Conservation (phyloP, 176 grass and related monocot species). For the Pontederia paniculata region DNA sequence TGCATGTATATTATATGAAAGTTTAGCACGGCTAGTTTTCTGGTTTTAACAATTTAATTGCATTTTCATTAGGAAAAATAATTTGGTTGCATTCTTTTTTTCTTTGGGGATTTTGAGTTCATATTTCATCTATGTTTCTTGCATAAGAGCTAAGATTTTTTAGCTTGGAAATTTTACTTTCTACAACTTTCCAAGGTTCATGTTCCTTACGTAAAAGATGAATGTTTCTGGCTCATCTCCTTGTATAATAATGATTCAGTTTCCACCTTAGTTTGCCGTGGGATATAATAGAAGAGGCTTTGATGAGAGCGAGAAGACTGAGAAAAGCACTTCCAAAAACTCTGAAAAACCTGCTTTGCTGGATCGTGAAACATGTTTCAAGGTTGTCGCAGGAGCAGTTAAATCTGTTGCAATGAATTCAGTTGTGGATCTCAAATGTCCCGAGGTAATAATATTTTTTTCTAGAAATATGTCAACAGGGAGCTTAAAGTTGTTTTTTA, state of each 20-base stretch:
- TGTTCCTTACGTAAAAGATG: background rate
- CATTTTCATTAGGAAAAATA: no score
- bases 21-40: no score
- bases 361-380: conserved; percentile 76
- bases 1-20: no score
- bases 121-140: no score
- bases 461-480: no score
- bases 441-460: conserved; percentile 43
- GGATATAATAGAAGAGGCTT: conserved; percentile 86
- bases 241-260: conserved; percentile 3
- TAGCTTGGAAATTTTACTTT: background rate
- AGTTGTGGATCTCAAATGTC: conserved; percentile 78
- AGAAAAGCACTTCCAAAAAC: conserved; percentile 31
- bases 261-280: conserved; percentile 68
- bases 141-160: no score
- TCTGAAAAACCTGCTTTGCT: conserved; percentile 39
- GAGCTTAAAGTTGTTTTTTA: no score
- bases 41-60: no score
- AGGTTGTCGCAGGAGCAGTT: conserved; percentile 60
- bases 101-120: no score
- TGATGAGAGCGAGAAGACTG: conserved; percentile 45
- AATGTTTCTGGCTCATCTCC: background rate
- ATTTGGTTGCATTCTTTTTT: no score
- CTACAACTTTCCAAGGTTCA: background rate
- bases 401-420: conserved; percentile 47